phyloP scores from a whole-genome alignment of 2,329 filamentous ascomycete genomes.

The Fusarium verticillioides region DNA sequence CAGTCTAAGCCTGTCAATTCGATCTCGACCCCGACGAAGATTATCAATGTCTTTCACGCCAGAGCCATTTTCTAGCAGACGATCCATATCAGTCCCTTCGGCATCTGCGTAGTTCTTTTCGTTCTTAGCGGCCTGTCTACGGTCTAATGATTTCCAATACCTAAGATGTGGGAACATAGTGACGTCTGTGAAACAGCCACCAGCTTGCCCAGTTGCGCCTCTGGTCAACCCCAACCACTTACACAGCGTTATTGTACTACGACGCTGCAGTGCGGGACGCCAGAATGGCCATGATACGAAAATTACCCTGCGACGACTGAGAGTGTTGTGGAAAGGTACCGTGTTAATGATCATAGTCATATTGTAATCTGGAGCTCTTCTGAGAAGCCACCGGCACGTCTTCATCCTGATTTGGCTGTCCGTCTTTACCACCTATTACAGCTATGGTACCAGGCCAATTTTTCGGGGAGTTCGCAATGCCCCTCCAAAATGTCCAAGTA shows the following conservation, averaged over 20 bases:
- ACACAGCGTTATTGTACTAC: neutral
- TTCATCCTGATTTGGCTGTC: neutral
- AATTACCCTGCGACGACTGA: neutral
- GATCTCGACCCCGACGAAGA: neutral
- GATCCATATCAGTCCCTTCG: neutral
- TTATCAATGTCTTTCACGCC: neutral
- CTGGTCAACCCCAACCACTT: neutral
- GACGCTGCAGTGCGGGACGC: neutral
- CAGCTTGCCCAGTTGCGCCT: neutral
- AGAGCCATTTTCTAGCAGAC: neutral
- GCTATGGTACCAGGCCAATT: neutral
- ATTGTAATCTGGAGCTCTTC: neutral
- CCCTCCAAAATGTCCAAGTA: neutral
- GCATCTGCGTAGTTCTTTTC: neutral
- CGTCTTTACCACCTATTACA: neutral
- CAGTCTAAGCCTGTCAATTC: neutral
- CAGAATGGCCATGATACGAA: neutral
- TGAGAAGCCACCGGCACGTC: neutral
- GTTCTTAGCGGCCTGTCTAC: neutral
- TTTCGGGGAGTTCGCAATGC: neutral
- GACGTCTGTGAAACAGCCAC: conserved; percentile 28
- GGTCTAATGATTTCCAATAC: neutral
- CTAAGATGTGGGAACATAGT: conserved; percentile 10
- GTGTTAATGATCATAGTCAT: neutral
- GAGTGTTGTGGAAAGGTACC: neutral